phyloP scores from a whole-genome alignment of 1,284 basidiomycete species.

The Sparassis latifolia region DNA sequence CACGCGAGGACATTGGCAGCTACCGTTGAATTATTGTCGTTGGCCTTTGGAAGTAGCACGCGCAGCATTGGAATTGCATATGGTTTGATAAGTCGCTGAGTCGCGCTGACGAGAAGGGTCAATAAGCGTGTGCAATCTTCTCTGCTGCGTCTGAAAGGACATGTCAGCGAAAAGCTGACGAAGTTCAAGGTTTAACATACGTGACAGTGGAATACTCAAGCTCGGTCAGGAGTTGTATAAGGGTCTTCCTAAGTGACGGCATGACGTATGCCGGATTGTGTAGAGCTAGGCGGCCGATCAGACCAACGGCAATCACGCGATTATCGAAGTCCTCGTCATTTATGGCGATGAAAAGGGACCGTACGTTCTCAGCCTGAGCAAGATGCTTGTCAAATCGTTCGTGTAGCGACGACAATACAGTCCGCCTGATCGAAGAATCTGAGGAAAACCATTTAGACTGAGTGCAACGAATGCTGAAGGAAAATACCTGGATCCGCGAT shows the following conservation, averaged over 20 bases:
- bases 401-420: constrained; percentile 85
- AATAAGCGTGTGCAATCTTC: constrained; percentile 91
- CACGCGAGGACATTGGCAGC: constrained; percentile 93
- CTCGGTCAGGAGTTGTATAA: constrained; percentile 96
- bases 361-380: constrained; percentile 97
- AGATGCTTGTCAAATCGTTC: constrained; percentile 97
- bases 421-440: constrained; percentile 84
- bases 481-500: constrained; percentile 89
- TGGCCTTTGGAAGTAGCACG: constrained; percentile 85
- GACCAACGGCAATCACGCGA: constrained; percentile 81
- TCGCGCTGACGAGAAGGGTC: constrained; percentile 84
- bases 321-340: constrained; percentile 98
- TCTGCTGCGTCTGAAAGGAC: constrained; percentile 57
- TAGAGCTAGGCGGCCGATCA: constrained; percentile 92
- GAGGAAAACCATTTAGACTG: constrained; percentile 1
- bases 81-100: constrained; percentile 91
- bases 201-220: constrained; percentile 92
- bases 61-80: constrained; percentile 96
- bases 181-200: constrained; percentile 30
- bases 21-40: constrained; percentile 81
- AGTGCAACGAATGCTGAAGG: neutral
- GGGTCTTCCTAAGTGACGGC: constrained; percentile 92
- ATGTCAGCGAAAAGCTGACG: too few relatives aligned
- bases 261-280: constrained; percentile 99
- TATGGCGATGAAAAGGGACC: constrained; percentile 93